phyloP scores from a whole-genome alignment of 2,329 filamentous ascomycete species.

The Epichloe gansuensis region DNA sequence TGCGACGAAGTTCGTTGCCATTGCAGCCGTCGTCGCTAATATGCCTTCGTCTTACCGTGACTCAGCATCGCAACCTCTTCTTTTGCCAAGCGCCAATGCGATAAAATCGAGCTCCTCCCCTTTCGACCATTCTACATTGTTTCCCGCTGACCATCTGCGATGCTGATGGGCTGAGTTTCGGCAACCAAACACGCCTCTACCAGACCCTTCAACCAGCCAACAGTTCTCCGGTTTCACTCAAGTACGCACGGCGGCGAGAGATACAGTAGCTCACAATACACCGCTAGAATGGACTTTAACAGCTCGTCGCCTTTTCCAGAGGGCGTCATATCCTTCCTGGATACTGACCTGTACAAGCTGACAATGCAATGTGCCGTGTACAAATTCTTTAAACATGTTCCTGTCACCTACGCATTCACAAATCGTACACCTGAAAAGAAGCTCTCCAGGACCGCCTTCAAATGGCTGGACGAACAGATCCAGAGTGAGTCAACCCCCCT shows the following conservation, averaged over 20 bases:
- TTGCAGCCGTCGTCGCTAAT: not conserved
- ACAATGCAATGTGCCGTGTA: conserved; percentile 98
- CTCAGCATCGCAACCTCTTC: not conserved
- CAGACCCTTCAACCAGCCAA: too few species aligned
- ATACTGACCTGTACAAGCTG: conserved; percentile 84
- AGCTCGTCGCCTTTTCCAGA: conserved; percentile 55
- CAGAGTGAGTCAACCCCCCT: conserved; percentile 41
- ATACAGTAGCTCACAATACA: not conserved
- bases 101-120: not conserved
- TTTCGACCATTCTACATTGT: not conserved
- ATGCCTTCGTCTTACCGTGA: not conserved
- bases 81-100: not conserved
- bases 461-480: conserved; percentile 77
- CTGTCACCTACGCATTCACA: conserved; percentile 86
- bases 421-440: conserved; percentile 94
- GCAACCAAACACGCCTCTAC: not conserved
- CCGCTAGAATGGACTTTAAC: conserved; percentile 46
- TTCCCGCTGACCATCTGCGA: not conserved
- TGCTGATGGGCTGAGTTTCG: not conserved
- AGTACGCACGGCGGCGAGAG: too few species aligned
- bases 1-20: not conserved
- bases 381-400: conserved; percentile 73
- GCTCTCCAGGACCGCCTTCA: conserved; percentile 67
- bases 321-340: conserved; percentile 70
- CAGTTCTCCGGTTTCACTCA: too few species aligned